Base-by-base conservation (phyloP, 1,139 yeast genomes). In the Pichia terricola region DNA sequence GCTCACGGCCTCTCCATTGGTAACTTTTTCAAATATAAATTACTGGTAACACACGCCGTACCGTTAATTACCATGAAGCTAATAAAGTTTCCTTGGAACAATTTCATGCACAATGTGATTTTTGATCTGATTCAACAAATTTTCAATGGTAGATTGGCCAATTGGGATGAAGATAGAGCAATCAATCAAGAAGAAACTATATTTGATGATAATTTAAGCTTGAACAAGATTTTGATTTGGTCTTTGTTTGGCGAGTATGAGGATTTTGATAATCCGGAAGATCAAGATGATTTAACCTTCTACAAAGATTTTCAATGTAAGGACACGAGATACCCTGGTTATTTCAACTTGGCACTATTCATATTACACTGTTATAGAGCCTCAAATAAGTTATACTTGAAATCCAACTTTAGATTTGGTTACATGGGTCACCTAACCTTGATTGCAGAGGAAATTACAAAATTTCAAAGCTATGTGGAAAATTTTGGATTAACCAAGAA, bases 341-440 rank as follows among this genome's bases (percentile, higher is more conserved):
- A 53, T 46, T 60, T 60, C 52, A 58, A 59, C 39, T 46, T 61
- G 25, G 60, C 66, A 3, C 50, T 52, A 35, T 61, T 55, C 41
- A 60, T 62, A 22, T 45, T 61, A 5, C 54, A 48, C 41, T 56
- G 96, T 30, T 94, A 86, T 62, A 67, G 72, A 45, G 68, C 75
- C 44, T 88, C 96, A 45, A 79, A 77, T 46, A 76, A 76, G 44
- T 81, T 80, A 60, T 64, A 61, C 40, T 56, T 61, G 38, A 61
- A 60, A 28, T 65, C 68, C 35, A 75, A 77, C 49, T 76, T 86
- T 53, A 76, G 95, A 50, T 69, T 88, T 47, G 99, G 98, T 1
- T 94, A 83, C 63, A 94, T 94, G 95, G 99, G 99, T 16, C 98
- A 91, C 65, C 70, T 94, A 58, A 91, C 96, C 1, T 71, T 91